Evolutionary conservation across 441 rosid species (phyloP), one percentile per base, ranked within the genome.

Genomic region (Viola pubescens): DNA sequence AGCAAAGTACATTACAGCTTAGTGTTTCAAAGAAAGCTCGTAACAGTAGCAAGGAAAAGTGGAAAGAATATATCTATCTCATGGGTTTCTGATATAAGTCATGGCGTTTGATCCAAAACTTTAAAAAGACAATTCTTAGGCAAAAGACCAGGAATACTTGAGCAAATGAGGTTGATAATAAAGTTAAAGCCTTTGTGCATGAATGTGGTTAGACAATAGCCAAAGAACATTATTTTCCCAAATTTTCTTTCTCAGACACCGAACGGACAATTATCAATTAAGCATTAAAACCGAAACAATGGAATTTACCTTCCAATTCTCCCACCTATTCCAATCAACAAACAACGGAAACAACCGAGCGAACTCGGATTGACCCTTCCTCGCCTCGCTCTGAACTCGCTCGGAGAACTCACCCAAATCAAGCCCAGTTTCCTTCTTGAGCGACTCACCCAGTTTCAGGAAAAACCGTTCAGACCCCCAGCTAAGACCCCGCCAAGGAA

Each of bases 291-390:
- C 34, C 34, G 34, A 26, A 26, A 26, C 34, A 26, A 26, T 26
- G 34, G 34, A 26, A 26, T 57, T 59, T 74, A 88, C 97, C 95
- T 89, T 85, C 98, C 98, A 91, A 48, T 72, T 79, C 44, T 85
- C 83, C 91, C 84, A 87, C 37, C 76, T 75, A 63, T 89, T 91
- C 98, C 98, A 91, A 14, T 75, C 72, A 64, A 85, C 59, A 76
- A 86, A 81, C 46, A 66, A 61, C 6, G 94, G 91, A 41, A 82
- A 50, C 58, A 60, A 61, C 46, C 82, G 83, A 72, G 56, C 73
- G 46, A 78, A 59, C 70, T 79, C 75, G 14, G 60, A 64, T 61
- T 76, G 74, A 19, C 75, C 78, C 60, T 74, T 74, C 60, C 68
- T 62, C 43, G 72, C 72, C 7, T 61, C 75, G 52, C 65, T 74